A percentile compares a stretch with the other conserved stretches of the same genome.
These are phyloP conservation scores for Thermochaetoides thermophila DNA, from an alignment of 495 filamentous ascomycete genomes.

Conservation along the genomic window DNA sequence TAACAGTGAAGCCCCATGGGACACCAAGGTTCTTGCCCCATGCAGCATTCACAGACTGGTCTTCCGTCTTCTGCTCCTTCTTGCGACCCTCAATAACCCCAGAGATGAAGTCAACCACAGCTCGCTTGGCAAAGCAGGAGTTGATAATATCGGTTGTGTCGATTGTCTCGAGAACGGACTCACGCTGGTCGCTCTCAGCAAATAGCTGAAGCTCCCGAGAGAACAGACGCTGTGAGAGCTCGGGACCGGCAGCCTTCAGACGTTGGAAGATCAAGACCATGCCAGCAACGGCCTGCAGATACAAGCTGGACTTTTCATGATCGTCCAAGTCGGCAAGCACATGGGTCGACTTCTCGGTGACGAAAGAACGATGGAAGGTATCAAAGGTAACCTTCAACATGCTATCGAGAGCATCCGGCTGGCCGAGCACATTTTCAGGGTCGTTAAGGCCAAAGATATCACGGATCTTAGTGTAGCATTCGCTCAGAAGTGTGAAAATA, in stretches of 20 bases:
- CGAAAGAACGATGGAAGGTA: slow-evolving; percentile 11
- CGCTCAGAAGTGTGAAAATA: slow-evolving; percentile 11
- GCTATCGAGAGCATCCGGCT: slow-evolving; percentile 6
- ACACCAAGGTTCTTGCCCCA: slow-evolving; percentile 21
- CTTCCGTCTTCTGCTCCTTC: slow-evolving; percentile 3
- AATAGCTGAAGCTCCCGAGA: slow-evolving; percentile 18
- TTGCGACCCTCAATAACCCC: slow-evolving; percentile 6
- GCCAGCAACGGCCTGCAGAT: slow-evolving; percentile 17
- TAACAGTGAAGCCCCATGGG: slow-evolving; percentile 24
- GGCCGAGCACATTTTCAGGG: slow-evolving; percentile 8
- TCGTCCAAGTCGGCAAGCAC: slow-evolving; percentile 14
- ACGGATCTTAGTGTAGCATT: slow-evolving; percentile 7
- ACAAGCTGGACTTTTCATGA: slow-evolving; percentile 13
- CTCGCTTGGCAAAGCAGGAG: slow-evolving; percentile 13
- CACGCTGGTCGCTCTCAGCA: slow-evolving; percentile 17
- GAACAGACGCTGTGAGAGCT: slow-evolving; percentile 6
- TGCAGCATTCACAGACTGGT: slow-evolving; percentile 6
- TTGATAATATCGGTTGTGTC: slow-evolving; percentile 6
- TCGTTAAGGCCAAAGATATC: slow-evolving; percentile 14
- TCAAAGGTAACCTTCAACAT: slow-evolving; percentile 17
- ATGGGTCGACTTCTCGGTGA: slow-evolving; percentile 9
- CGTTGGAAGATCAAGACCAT: slow-evolving; percentile 15
- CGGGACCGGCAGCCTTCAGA: background rate
- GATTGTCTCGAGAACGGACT: slow-evolving; percentile 13
- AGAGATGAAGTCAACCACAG: slow-evolving; percentile 12